Conservation (phyloP, 345 rosid genomes). For the Eucalyptus marginata region DNA sequence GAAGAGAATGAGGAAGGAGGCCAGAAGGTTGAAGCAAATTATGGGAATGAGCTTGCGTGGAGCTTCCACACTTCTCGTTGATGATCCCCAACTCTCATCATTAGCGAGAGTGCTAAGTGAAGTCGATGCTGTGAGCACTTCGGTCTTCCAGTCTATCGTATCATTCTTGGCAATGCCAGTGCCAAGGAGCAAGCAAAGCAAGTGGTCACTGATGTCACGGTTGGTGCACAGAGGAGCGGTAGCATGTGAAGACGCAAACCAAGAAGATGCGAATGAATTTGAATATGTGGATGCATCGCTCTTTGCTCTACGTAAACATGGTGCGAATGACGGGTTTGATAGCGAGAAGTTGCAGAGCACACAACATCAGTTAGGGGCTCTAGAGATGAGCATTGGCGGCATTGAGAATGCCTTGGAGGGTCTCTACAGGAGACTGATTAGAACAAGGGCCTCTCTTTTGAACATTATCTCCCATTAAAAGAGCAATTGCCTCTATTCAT, state of each 20-base stretch:
- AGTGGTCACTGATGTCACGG: conserved; percentile 35
- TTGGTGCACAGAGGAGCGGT: conserved; percentile 17
- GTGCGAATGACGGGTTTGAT: background rate
- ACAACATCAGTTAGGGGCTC: conserved; percentile 22
- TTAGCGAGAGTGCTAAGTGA: conserved; percentile 28
- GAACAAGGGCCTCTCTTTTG: conserved; percentile 55
- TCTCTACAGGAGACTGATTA: conserved; percentile 43
- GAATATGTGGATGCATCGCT: conserved; percentile 25
- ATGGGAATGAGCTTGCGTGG: background rate
- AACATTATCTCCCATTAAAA: conserved; percentile 48
- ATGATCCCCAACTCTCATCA: conserved; percentile 20
- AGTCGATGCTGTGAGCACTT: conserved; percentile 18
- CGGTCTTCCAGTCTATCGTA: conserved; percentile 34
- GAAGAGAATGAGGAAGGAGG: conserved; percentile 45
- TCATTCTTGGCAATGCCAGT: conserved; percentile 17
- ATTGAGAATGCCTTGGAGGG: conserved; percentile 46
- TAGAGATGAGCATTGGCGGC: conserved; percentile 28
- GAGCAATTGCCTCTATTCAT: background rate
- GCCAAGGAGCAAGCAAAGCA: conserved; percentile 11
- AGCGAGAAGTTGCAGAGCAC: conserved; percentile 8
- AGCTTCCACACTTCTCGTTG: background rate
- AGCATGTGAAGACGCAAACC: conserved; percentile 16
- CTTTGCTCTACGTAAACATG: background rate
- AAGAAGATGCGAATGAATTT: conserved; percentile 24
- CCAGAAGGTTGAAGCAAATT: conserved; percentile 11